Conservation (phyloP, 2,329 filamentous ascomycete species). For the Colletotrichum truncatum region DNA sequence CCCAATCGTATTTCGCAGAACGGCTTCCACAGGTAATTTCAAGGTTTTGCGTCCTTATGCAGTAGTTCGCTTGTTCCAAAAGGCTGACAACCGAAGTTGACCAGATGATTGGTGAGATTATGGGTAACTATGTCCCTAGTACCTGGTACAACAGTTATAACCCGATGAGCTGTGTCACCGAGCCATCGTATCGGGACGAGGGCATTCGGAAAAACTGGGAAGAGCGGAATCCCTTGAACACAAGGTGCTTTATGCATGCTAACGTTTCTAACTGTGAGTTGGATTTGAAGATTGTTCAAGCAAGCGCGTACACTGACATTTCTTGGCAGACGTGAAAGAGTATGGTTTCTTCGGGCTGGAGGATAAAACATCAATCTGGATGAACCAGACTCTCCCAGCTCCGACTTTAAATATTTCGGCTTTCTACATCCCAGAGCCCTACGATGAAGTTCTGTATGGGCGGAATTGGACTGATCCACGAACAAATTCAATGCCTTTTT, state of each 20-base stretch:
- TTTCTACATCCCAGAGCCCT: neutral
- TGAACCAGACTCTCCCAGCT: neutral
- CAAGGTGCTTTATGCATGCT: constrained; percentile 1
- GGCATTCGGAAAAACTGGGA: neutral
- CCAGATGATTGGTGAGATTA: neutral
- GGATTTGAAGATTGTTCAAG: neutral
- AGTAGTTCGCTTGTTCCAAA: too few species aligned
- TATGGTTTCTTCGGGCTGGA: constrained; percentile 32
- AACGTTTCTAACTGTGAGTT: neutral
- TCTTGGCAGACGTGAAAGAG: constrained; percentile 11
- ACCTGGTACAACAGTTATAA: neutral
- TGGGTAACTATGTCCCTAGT: neutral
- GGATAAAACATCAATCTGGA: constrained; percentile 25
- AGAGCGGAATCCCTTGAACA: neutral
- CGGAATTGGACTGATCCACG: constrained; percentile 24
- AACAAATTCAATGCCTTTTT: neutral
- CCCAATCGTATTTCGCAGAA: constrained; percentile 6
- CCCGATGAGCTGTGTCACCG: too few species aligned
- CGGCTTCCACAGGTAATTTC: too few species aligned
- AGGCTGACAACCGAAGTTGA: neutral
- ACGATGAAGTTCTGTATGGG: neutral
- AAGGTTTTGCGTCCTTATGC: too few species aligned
- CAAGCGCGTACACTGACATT: neutral
- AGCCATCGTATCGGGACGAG: neutral
- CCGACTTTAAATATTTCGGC: constrained; percentile 32